Base-by-base conservation (phyloP, 2,329 filamentous ascomycete genomes). In the Coniochaeta prunicola region DNA sequence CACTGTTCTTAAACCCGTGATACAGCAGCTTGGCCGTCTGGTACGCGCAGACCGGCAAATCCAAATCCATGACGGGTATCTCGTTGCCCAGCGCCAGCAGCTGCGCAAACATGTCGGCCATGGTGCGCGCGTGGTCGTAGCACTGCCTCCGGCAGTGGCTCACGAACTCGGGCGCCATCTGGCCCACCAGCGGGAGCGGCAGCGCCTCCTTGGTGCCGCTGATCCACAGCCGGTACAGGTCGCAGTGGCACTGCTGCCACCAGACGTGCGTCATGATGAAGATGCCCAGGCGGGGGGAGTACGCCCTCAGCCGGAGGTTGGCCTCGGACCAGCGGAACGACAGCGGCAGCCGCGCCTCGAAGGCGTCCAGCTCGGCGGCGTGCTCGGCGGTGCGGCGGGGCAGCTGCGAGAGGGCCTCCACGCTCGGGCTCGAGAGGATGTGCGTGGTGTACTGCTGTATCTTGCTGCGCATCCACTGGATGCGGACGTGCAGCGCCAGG, bases 181-280 rank as follows among this genome's bases (percentile, higher is more conserved):
- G 74, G 56, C 73, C 74, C 10, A 83, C 69, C 13, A 72, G 71
- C 0, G 72, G 66, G 7, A 72, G 72, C 2, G 80, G 74, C 0
- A 84, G 69, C 0, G 80, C 77, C 38, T 83, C 81, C 6, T 36
- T 33, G 21, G 78, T 76, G 0, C 80, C 80, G 0, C 73, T 73
- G 8, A 84, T 71, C 2, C 77, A 80, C 7, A 83, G 72, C 1
- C 81, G 78, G 62, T 82, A 84, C 2, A 84, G 71, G 64, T 84
- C 81, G 62, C 80, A 80, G 63, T 84, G 77, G 59, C 81, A 84
- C 61, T 84, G 81, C 30, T 80, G 74, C 80, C 80, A 84, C 80
- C 78, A 82, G 9, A 84, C 73, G 62, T 84, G 81, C 10, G 83
- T 84, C 80, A 83, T 84, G 64, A 84, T 72, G 60, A 81, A 84